phyloP scores from a whole-genome alignment of 345 rosid species.

The Citrus glauca region DNA sequence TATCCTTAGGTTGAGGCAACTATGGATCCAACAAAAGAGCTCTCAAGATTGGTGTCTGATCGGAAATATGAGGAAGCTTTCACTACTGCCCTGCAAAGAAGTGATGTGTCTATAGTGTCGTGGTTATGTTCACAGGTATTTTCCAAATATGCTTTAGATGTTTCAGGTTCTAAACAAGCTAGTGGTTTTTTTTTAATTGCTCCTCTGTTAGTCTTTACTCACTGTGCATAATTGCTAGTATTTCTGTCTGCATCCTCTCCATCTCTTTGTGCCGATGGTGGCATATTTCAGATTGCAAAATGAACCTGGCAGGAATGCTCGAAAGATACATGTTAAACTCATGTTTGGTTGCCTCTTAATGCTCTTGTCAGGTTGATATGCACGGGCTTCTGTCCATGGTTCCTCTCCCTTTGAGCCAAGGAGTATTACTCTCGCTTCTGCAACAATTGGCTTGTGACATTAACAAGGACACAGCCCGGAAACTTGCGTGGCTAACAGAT shows the following conservation, averaged over 20 bases:
- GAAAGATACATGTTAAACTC: background rate
- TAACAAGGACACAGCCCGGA: slow-evolving; percentile 52
- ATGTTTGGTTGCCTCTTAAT: background rate
- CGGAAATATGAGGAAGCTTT: slow-evolving; percentile 80
- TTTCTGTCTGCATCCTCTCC: background rate
- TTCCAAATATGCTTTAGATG: background rate
- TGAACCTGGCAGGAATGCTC: background rate
- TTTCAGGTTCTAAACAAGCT: background rate
- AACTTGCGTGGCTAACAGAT: slow-evolving; percentile 79
- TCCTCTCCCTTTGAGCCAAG: slow-evolving; percentile 82
- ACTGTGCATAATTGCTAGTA: background rate
- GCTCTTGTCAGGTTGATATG: slow-evolving; percentile 57
- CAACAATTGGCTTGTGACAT: slow-evolving; percentile 85
- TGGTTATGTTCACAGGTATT: slow-evolving; percentile 91
- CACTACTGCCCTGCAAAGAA: slow-evolving; percentile 67
- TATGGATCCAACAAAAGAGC: slow-evolving; percentile 71
- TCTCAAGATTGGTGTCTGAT: slow-evolving; percentile 62
- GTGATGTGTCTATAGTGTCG: slow-evolving; percentile 72
- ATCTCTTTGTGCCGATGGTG: background rate
- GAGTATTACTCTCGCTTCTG: slow-evolving; percentile 75
- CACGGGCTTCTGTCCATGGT: slow-evolving; percentile 42
- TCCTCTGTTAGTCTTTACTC: background rate
- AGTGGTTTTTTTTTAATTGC: too few species aligned
- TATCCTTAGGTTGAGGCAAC: slow-evolving; percentile 53
- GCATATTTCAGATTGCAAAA: background rate